Conservation (phyloP, 1,284 basidiomycete species). For the Boletus semigastroideus region DNA sequence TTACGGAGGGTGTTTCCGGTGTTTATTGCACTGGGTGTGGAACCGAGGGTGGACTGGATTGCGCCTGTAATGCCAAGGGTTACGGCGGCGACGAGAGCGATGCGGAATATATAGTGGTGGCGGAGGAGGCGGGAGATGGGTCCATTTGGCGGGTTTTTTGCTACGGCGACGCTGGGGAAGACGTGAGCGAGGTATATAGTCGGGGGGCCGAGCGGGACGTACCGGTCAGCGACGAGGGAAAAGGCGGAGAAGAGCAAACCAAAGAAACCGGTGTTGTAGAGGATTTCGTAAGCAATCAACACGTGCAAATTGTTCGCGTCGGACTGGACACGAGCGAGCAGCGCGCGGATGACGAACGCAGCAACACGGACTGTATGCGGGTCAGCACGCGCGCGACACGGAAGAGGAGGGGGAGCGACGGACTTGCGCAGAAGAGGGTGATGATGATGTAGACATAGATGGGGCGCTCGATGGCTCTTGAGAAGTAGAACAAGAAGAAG, state of each 20-base stretch:
- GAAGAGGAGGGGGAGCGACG: conserved; percentile 22
- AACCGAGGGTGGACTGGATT: conserved; percentile 9
- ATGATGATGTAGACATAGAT: conserved; percentile 42
- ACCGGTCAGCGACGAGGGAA: conserved; percentile 33
- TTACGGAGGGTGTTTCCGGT: conserved; percentile 31
- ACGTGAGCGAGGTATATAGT: not conserved
- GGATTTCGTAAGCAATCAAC: conserved; percentile 29
- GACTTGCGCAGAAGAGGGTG: conserved; percentile 46
- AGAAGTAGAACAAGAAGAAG: conserved; percentile 39
- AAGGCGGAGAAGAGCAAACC: conserved; percentile 39
- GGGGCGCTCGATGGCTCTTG: conserved; percentile 37
- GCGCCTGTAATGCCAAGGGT: conserved; percentile 40
- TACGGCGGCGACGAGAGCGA: conserved; percentile 36
- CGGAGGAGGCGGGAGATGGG: conserved; percentile 31
- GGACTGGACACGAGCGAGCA: conserved; percentile 26
- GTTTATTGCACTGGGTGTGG: not conserved
- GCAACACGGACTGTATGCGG: conserved; percentile 38
- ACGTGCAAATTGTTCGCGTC: conserved; percentile 25
- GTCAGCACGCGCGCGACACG: conserved; percentile 30
- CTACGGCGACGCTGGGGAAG: conserved; percentile 18
- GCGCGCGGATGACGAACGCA: conserved; percentile 33
- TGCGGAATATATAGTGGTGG: conserved; percentile 33
- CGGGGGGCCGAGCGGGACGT: conserved; percentile 23
- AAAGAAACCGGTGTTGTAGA: conserved; percentile 38
- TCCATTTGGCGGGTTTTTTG: conserved; percentile 29